Conservation (phyloP, 2,329 filamentous ascomycete genomes). For the Xylariaceae sp. region DNA sequence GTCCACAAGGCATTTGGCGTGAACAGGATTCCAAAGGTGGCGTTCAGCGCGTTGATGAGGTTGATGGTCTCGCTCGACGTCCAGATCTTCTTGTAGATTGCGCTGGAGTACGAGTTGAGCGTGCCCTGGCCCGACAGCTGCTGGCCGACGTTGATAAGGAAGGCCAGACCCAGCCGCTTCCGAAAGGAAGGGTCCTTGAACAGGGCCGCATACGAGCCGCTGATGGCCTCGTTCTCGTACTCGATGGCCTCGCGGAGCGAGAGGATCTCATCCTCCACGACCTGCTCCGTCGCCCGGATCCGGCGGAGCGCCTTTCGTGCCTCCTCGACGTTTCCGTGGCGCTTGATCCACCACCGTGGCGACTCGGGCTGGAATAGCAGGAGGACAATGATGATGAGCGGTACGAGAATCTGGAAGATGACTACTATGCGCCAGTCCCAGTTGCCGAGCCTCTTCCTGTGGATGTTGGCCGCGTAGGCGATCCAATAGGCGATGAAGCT, state of each 20-base stretch:
- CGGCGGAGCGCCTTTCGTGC: slow-evolving; percentile 52
- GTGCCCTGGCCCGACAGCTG: slow-evolving; percentile 69
- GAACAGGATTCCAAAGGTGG: slow-evolving; percentile 67
- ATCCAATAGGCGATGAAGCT: slow-evolving; percentile 62
- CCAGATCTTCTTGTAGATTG: slow-evolving; percentile 69
- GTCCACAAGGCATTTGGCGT: slow-evolving; percentile 70
- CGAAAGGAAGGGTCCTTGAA: slow-evolving; percentile 66
- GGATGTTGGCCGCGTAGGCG: slow-evolving; percentile 55
- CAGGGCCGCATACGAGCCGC: slow-evolving; percentile 56
- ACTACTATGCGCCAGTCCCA: slow-evolving; percentile 72
- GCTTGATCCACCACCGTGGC: slow-evolving; percentile 63
- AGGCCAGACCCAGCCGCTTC: slow-evolving; percentile 59
- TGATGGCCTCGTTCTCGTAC: slow-evolving; percentile 66
- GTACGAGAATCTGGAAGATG: slow-evolving; percentile 67
- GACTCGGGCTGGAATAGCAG: slow-evolving; percentile 63
- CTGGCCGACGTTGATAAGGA: slow-evolving; percentile 64
- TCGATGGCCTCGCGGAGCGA: slow-evolving; percentile 63
- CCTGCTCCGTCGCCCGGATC: slow-evolving; percentile 59
- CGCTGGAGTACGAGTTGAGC: slow-evolving; percentile 67
- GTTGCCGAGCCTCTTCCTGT: slow-evolving; percentile 52
- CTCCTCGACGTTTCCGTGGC: slow-evolving; percentile 53
- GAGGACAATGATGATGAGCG: slow-evolving; percentile 53
- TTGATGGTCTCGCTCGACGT: slow-evolving; percentile 53
- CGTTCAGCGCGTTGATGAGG: slow-evolving; percentile 69
- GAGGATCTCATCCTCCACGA: slow-evolving; percentile 61